A percentile compares a stretch with the other conserved stretches of the same genome.
Conservation (phyloP, 768 basidiomycete genomes). For the Termitomyces sp. region DNA sequence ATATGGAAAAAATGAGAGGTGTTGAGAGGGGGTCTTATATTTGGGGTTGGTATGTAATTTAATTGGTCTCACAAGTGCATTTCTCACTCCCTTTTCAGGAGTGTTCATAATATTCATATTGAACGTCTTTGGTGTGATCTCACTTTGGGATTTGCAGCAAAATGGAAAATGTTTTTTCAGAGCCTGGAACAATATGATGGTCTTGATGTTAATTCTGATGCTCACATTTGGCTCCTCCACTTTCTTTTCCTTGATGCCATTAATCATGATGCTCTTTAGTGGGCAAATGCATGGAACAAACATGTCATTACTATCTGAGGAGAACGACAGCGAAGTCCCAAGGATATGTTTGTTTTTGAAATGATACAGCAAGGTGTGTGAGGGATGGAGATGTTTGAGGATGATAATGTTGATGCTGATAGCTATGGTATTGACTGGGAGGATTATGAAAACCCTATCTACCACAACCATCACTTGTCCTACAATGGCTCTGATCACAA, state of each 20-base stretch:
- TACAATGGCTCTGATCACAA: neutral
- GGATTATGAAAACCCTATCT: too few relatives aligned
- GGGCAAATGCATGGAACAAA: conserved; percentile 31
- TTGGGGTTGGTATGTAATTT: too few relatives aligned
- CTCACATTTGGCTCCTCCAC: conserved; percentile 39
- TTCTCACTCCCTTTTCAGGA: conserved; percentile 16
- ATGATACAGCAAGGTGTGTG: neutral
- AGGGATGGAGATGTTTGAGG: neutral
- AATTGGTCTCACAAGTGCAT: neutral
- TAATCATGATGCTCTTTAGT: conserved; percentile 10
- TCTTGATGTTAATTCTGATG: conserved; percentile 19
- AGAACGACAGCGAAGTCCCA: conserved; percentile 18
- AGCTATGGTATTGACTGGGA: neutral
- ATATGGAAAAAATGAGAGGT: conserved; percentile 21
- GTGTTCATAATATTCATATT: conserved; percentile 36
- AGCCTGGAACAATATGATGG: conserved; percentile 25
- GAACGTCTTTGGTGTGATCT: conserved; percentile 37
- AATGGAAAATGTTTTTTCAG: conserved; percentile 36
- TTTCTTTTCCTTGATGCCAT: conserved; percentile 19
- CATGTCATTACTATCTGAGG: conserved; percentile 23
- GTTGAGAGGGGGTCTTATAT: neutral
- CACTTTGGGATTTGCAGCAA: conserved; percentile 26
- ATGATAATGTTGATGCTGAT: neutral
- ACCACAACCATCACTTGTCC: too few relatives aligned
- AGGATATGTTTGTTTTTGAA: conserved; percentile 24